Percentiles rank a stretch among this genome's conserved stretches.
Conservation (phyloP, 2,329 filamentous ascomycete species). For the Apiospora marii region DNA sequence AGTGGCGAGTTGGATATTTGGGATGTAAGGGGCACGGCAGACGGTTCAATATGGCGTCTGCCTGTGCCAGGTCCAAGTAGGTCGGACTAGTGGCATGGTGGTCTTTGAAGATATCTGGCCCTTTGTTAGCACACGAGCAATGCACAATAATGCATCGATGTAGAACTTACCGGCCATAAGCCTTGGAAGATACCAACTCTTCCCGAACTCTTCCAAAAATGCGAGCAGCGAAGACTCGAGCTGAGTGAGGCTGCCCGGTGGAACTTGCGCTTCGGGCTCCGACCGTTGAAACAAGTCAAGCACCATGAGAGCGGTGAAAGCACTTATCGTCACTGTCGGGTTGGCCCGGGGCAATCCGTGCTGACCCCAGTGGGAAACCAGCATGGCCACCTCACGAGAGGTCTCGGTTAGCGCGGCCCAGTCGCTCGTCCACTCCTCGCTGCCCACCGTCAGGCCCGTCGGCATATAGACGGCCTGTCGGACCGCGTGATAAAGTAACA, state of each 20-base stretch:
- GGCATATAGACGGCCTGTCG: constrained; percentile 33
- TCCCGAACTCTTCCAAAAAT: constrained; percentile 2
- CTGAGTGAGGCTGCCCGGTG: not conserved
- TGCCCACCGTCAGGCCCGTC: constrained; percentile 27
- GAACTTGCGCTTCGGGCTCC: not conserved
- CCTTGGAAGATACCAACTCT: constrained; percentile 9
- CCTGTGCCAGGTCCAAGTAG: not conserved
- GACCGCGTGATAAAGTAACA: constrained; percentile 39
- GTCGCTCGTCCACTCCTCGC: constrained; percentile 35
- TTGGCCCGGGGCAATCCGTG: not conserved
- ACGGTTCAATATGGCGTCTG: not conserved
- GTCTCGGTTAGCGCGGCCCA: constrained; percentile 42
- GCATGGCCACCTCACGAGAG: constrained; percentile 41
- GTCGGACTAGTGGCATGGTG: not conserved
- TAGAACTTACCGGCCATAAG: not conserved
- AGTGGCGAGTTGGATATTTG: not conserved
- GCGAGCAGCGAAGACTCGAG: not conserved
- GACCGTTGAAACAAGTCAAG: not conserved
- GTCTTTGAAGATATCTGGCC: not conserved
- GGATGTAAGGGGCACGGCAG: constrained; percentile 3
- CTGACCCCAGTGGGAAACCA: constrained; percentile 41
- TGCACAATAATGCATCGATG: not conserved
- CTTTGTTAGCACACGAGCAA: not conserved
- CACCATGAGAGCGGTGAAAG: not conserved
- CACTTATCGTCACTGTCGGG: not conserved